A percentile compares a stretch with the other conserved stretches of the same genome.
These are phyloP conservation scores for Omphalea diandra DNA, from an alignment of 441 rosid genomes.

Conservation along the genomic window DNA sequence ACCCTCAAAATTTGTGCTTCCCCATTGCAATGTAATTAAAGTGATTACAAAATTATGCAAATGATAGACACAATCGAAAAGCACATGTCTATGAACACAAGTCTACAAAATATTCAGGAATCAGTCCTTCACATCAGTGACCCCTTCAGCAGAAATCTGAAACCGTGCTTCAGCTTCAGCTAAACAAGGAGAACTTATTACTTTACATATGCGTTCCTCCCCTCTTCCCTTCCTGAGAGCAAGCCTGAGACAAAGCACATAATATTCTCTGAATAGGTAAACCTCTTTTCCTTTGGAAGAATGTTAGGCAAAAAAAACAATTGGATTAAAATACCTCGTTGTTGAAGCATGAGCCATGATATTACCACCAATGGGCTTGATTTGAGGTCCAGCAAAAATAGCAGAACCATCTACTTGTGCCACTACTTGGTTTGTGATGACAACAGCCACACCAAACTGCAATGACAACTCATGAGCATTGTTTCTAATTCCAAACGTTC, in stretches of 20 bases:
- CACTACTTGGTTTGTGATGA: constrained; percentile 93
- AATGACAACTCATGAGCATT: constrained; percentile 9
- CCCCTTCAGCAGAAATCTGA: constrained; percentile 85
- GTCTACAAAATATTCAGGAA: not conserved
- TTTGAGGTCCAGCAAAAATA: constrained; percentile 93
- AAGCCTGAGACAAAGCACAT: constrained; percentile 42
- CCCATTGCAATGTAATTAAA: not conserved
- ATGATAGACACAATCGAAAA: constrained; percentile 14
- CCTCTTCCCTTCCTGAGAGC: constrained; percentile 93
- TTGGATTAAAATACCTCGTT: constrained; percentile 56
- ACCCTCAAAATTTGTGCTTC: not conserved
- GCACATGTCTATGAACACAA: not conserved
- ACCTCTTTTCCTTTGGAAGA: not conserved
- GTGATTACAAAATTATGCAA: not conserved
- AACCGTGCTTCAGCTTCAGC: constrained; percentile 94
- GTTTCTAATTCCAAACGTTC: not conserved
- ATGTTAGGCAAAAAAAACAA: not conserved
- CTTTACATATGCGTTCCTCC: constrained; percentile 95
- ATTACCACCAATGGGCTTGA: constrained; percentile 94
- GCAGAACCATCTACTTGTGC: constrained; percentile 99
- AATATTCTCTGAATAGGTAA: not conserved
- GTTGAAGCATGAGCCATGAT: constrained; percentile 99
- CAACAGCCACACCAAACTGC: constrained; percentile 93
- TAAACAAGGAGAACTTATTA: constrained; percentile 94
- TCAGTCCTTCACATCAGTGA: constrained; percentile 82